A percentile compares a stretch with the other conserved stretches of the same genome.
Conservation (phyloP, 108 stramenopile genomes). For the Fistulifera pelliculosa region DNA sequence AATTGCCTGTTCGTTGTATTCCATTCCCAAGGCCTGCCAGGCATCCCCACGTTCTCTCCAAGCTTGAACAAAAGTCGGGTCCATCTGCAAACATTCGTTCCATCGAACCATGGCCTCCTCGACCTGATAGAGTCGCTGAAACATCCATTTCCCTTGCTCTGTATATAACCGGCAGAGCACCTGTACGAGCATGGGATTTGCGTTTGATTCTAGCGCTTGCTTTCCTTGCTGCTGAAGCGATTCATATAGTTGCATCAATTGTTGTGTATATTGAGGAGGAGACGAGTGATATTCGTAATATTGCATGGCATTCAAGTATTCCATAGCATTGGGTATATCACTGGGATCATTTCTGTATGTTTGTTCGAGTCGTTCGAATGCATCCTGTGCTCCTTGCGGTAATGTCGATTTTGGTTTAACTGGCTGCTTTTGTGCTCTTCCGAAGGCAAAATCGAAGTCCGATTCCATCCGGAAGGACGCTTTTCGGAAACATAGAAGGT, state of each 20-base stretch:
- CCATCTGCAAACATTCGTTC: slow-evolving; percentile 37
- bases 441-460: no score
- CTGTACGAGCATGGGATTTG: slow-evolving; percentile 38
- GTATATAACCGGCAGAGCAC: slow-evolving; percentile 44
- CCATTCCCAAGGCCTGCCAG: slow-evolving; percentile 57
- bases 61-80: slow-evolving; percentile 55
- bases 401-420: no score
- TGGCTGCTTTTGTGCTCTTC: no score
- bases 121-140: slow-evolving; percentile 77
- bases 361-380: not conserved
- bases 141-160: slow-evolving; percentile 41
- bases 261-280: slow-evolving; percentile 12
- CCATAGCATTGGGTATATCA: slow-evolving; percentile 26
- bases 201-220: slow-evolving; percentile 29
- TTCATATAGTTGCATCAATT: slow-evolving; percentile 1
- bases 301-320: slow-evolving; percentile 49
- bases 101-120: slow-evolving; percentile 53
- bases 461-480: no score
- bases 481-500: no score
- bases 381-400: not conserved
- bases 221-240: slow-evolving; percentile 40
- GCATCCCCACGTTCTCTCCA: slow-evolving; percentile 42
- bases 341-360: slow-evolving; percentile 13
- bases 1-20: slow-evolving; percentile 48
- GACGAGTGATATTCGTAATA: slow-evolving; percentile 46